Conservation (phyloP, 371 early-diverging fungal genomes). For the Capniomyces stellatus region DNA sequence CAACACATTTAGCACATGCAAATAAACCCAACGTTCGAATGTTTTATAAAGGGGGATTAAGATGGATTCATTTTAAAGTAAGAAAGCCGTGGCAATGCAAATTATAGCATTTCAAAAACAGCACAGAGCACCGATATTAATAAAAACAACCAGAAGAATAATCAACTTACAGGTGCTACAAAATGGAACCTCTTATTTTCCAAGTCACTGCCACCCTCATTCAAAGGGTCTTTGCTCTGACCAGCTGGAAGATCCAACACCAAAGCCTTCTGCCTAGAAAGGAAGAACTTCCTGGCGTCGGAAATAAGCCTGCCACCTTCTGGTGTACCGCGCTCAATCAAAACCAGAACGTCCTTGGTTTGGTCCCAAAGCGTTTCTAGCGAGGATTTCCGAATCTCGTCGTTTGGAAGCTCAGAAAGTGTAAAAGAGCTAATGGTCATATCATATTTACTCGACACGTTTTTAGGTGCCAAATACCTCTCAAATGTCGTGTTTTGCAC, state of each 20-base stretch:
- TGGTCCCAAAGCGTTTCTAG: conserved; percentile 58
- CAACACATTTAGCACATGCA: background rate
- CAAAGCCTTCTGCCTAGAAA: conserved; percentile 21
- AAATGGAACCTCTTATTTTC: conserved; percentile 1
- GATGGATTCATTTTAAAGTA: no score
- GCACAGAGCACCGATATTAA: no score
- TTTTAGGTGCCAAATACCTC: conserved; percentile 38
- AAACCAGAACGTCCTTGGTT: conserved; percentile 55
- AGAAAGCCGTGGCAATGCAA: no score
- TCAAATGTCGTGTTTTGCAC: conserved; percentile 26
- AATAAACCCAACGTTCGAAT: background rate
- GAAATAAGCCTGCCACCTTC: conserved; percentile 49
- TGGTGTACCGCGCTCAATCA: conserved; percentile 78
- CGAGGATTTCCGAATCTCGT: conserved; percentile 38
- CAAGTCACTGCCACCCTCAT: no score
- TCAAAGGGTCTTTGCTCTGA: background rate
- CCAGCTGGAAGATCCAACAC: background rate
- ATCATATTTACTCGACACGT: conserved; percentile 31
- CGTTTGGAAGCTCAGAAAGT: conserved; percentile 49
- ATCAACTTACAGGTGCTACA: background rate
- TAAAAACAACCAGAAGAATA: background rate
- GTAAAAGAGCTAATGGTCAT: conserved; percentile 58
- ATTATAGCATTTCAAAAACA: no score
- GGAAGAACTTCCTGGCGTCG: conserved; percentile 47
- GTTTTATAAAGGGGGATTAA: no score